These are phyloP conservation scores for Fusarium chaquense DNA, from an alignment of 2,329 filamentous ascomycete genomes.

Conservation along the genomic window DNA sequence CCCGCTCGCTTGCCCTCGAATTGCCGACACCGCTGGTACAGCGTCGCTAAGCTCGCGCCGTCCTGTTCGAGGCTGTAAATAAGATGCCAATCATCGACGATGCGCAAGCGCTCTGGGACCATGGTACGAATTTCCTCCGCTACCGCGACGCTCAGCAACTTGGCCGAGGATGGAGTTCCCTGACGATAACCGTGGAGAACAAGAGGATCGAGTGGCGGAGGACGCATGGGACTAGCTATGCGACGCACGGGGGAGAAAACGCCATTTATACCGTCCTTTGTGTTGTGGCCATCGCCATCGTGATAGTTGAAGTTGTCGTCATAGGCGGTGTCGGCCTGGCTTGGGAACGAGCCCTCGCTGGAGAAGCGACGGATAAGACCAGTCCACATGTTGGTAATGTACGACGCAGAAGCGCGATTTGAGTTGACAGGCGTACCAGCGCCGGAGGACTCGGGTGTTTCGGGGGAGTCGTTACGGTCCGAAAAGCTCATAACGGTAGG, in stretches of 20 bases:
- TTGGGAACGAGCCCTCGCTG: constrained; percentile 56
- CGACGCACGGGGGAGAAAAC: constrained; percentile 67
- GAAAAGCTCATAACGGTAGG: constrained; percentile 39
- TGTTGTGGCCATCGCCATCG: constrained; percentile 58
- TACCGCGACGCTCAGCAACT: constrained; percentile 77
- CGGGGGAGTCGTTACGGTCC: constrained; percentile 41
- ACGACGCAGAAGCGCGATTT: constrained; percentile 45
- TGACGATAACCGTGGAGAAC: constrained; percentile 74
- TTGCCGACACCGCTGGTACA: constrained; percentile 82
- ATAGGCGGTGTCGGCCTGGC: constrained; percentile 47
- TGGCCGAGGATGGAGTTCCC: constrained; percentile 69
- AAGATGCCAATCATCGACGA: constrained; percentile 87
- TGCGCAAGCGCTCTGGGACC: constrained; percentile 85
- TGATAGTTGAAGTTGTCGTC: constrained; percentile 30
- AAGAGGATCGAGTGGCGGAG: constrained; percentile 87
- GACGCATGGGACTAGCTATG: constrained; percentile 82
- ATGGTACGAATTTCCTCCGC: constrained; percentile 95
- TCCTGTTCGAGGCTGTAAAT: constrained; percentile 93
- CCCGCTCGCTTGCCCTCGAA: constrained; percentile 79
- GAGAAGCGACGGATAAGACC: constrained; percentile 77
- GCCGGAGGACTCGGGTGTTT: constrained; percentile 43
- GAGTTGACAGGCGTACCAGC: constrained; percentile 41
- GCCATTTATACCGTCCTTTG: constrained; percentile 65
- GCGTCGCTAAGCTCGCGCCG: constrained; percentile 85
- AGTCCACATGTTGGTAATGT: constrained; percentile 61